Conservation (phyloP, 345 rosid genomes). For the Gossypium turneri region DNA sequence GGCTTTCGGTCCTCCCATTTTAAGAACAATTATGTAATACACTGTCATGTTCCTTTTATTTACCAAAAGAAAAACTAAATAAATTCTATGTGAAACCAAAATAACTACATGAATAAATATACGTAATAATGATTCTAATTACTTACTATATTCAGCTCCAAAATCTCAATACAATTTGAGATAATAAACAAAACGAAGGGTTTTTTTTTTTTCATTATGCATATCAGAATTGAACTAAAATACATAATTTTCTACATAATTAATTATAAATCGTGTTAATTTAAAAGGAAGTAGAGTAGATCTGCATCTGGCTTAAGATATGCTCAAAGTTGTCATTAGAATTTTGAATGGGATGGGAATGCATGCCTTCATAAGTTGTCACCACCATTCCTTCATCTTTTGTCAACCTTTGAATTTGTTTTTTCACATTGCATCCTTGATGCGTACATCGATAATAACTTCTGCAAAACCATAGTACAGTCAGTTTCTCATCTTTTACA, state of each 20-base stretch:
- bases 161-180: not conserved
- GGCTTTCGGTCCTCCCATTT: no score
- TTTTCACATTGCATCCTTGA: conserved; percentile 87
- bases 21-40: no score
- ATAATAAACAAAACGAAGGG: not conserved
- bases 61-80: no score
- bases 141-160: no score
- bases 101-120: no score
- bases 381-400: conserved; percentile 78
- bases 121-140: no score
- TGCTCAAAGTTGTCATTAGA: conserved; percentile 85
- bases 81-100: no score
- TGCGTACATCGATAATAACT: conserved; percentile 87
- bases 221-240: not conserved
- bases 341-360: conserved; percentile 71
- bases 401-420: conserved; percentile 81
- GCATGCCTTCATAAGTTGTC: conserved; percentile 94
- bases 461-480: conserved; percentile 28
- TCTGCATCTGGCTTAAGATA: conserved; percentile 81
- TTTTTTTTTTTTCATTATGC: not conserved
- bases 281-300: conserved; percentile 41
- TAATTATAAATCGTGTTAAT: not conserved
- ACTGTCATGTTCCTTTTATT: no score
- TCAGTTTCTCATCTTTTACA: no score
- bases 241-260: not conserved